These are phyloP conservation scores for Yarrowia divulgata DNA, from an alignment of 805 yeast genomes.

Conservation along the genomic window DNA sequence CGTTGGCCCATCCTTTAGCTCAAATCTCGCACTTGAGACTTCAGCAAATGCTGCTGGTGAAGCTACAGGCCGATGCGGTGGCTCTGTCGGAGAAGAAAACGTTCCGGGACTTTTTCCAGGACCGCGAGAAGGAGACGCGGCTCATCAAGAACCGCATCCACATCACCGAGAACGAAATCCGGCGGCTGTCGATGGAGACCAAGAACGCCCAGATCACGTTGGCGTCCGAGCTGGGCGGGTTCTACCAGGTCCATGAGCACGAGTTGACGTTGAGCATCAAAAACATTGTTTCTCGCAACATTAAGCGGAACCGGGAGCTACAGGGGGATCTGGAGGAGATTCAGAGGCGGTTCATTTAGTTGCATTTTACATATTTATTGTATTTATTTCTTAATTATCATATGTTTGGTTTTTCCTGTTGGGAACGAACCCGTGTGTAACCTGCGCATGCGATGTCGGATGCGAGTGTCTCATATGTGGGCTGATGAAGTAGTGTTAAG, in stretches of 20 bases:
- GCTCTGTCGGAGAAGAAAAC: slow-evolving; percentile 44
- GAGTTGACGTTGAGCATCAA: slow-evolving; percentile 47
- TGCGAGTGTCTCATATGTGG: no score
- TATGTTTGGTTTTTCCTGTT: not conserved
- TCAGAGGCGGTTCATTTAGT: slow-evolving; percentile 19
- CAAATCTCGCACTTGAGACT: slow-evolving; percentile 46
- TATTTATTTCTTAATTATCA: not conserved
- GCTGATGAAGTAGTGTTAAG: no score
- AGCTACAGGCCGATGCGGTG: slow-evolving; percentile 44
- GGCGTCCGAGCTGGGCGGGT: slow-evolving; percentile 53
- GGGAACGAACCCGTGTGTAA: not conserved
- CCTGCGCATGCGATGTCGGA: not conserved
- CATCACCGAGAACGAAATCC: slow-evolving; percentile 46
- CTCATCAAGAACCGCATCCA: slow-evolving; percentile 48
- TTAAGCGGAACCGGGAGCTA: slow-evolving; percentile 44
- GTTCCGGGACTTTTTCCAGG: slow-evolving; percentile 50
- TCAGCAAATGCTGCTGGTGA: slow-evolving; percentile 43
- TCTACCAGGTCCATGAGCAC: slow-evolving; percentile 50
- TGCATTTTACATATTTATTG: slow-evolving; percentile 11
- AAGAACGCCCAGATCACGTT: slow-evolving; percentile 50
- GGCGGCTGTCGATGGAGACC: slow-evolving; percentile 48
- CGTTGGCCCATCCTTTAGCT: slow-evolving; percentile 45
- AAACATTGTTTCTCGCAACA: slow-evolving; percentile 42
- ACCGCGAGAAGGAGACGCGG: slow-evolving; percentile 49
- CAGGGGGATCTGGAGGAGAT: slow-evolving; percentile 38